These are phyloP conservation scores for Myxozyma geophila DNA, from an alignment of 805 yeast genomes.

Conservation along the genomic window DNA sequence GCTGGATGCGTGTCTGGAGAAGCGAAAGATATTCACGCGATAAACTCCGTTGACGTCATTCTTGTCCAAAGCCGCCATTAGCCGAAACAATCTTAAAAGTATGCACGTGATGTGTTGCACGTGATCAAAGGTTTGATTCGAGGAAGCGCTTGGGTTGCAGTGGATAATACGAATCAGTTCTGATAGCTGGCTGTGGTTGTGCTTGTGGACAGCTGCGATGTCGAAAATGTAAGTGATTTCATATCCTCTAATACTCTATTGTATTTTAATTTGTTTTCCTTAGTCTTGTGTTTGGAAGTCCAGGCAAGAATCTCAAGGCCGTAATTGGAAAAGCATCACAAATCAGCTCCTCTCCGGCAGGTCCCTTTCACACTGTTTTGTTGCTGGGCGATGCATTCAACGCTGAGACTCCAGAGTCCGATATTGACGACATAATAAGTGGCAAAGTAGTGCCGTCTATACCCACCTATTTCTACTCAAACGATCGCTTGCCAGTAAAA, in stretches of 20 bases:
- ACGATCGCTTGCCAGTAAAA: neutral
- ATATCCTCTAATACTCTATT: neutral
- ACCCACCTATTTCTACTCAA: conserved; percentile 28
- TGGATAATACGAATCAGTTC: neutral
- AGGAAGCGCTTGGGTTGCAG: neutral
- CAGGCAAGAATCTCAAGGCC: conserved; percentile 13
- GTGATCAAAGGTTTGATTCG: too few species aligned
- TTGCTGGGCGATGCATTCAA: conserved; percentile 31
- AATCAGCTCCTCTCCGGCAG: conserved; percentile 30
- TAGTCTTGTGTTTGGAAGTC: conserved; percentile 34
- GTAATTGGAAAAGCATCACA: conserved; percentile 28
- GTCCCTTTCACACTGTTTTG: conserved; percentile 34
- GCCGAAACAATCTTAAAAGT: too few species aligned
- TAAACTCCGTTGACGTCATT: neutral
- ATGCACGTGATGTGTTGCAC: too few species aligned
- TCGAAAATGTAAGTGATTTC: conserved; percentile 8
- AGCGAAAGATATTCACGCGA: neutral
- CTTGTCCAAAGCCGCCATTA: neutral
- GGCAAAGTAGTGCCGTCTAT: conserved; percentile 20
- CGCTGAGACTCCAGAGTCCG: conserved; percentile 6
- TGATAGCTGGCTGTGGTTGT: too few species aligned
- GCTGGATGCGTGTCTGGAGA: too few species aligned
- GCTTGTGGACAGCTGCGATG: neutral
- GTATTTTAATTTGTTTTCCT: neutral
- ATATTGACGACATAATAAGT: conserved; percentile 14